Base-by-base conservation (phyloP, 2,329 filamentous ascomycete genomes). In the Acephala macrosclerotiorum region DNA sequence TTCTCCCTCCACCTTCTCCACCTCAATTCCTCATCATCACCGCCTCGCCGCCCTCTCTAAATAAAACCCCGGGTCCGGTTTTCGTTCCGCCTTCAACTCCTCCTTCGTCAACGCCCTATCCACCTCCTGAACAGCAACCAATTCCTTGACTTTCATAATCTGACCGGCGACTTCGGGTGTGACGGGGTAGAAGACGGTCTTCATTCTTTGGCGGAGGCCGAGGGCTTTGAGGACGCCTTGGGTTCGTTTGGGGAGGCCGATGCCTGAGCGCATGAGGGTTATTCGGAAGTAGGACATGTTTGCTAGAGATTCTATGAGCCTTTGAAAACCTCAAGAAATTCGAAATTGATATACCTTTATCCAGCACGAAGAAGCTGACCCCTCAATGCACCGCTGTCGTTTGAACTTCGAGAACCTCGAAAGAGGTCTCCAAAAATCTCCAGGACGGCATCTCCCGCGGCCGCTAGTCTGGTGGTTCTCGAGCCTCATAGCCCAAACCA, bases 111-210 rank as follows among this genome's bases (percentile, higher is more conserved):
- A 77, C 26, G 83, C 77, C 68, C 80, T 78, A 40, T 88, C 84
- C n/a, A 91, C 89, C 73, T 92, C 90, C 66, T 85, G 82, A 8
- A 92, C 89, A 55, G 88, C 84, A 11, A 93, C 86, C 63, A 93
- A 78, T 74, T 93, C 90, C 78, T 93, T 93, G 70, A 93, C 89
- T 75, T 86, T 87, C 86, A 92, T 91, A 73, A 93, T 91, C 74
- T 91, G 88, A 76, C 90, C 90, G 11, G 90, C 90, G 56, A 90
- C 84, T 59, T 88, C 85, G 25, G 85, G 86, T 22, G 85, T 84
- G 65, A 92, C 89, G 38, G 89, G 89, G 76, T 91, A 86, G 82
- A 91, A 93, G 74, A 92, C 90, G 56, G 89, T 92, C 36, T 82
- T 84, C 87, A 91, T 90, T 73, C 90, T 87, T 78, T 89, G 90